Evolutionary conservation across 1,139 yeast genomes (phyloP).

Genomic region (Entelexis sorbosivorans): DNA sequence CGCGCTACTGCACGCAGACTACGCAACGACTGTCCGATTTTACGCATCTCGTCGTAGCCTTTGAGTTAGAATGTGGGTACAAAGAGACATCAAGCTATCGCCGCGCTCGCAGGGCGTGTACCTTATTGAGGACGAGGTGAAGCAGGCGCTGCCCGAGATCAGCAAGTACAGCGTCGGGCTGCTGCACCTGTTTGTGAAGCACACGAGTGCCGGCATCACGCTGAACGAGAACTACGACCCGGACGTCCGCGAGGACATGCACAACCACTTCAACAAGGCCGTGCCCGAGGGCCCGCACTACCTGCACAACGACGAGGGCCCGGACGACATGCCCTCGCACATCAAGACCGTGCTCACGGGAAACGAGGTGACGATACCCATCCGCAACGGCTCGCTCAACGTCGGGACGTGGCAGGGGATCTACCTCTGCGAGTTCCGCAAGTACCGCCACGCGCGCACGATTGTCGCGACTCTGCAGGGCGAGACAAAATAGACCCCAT

Average conservation of each 20-base stretch:
- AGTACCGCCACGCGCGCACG: constrained; percentile 49
- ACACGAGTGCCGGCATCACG: constrained; percentile 67
- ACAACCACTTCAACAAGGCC: constrained; percentile 47
- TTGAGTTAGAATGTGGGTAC: constrained; percentile 28
- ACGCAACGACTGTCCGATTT: no score
- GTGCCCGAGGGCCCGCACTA: constrained; percentile 60
- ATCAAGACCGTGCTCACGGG: constrained; percentile 54
- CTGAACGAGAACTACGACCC: constrained; percentile 74
- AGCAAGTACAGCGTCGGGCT: constrained; percentile 51
- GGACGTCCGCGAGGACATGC: constrained; percentile 62
- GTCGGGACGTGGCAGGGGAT: constrained; percentile 83
- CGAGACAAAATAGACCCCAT: constrained; percentile 20
- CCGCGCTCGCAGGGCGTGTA: constrained; percentile 60
- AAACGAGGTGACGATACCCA: constrained; percentile 55
- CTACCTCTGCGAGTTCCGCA: constrained; percentile 62
- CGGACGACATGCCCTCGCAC: constrained; percentile 80
- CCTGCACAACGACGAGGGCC: constrained; percentile 60
- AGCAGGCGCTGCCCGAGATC: constrained; percentile 47
- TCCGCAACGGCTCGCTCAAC: constrained; percentile 53
- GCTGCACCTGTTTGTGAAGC: constrained; percentile 58
- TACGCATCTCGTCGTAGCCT: no score
- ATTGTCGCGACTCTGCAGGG: constrained; percentile 71
- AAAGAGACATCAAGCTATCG: constrained; percentile 44
- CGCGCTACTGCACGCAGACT: no score
- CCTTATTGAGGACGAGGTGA: constrained; percentile 56